Percentiles rank a stretch among this genome's conserved stretches.
phyloP scores from a whole-genome alignment of 2,329 filamentous ascomycete genomes.

The Daldinia sp. region DNA sequence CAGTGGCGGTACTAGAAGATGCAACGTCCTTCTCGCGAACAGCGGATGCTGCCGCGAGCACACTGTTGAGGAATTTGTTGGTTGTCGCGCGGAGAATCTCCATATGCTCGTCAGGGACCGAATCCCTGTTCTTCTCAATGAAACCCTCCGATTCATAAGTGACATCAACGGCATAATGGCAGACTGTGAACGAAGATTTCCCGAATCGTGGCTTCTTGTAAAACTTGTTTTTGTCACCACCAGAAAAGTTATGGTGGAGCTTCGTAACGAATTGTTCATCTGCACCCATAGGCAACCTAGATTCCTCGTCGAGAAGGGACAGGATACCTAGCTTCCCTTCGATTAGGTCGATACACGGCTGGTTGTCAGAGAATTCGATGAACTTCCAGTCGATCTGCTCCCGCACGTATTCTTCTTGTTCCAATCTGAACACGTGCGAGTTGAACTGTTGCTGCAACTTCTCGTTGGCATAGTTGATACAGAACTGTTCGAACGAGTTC shows the following conservation, averaged over 20 bases:
- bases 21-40: slow-evolving; percentile 89
- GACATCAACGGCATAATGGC: slow-evolving; percentile 97
- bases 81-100: slow-evolving; percentile 85
- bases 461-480: slow-evolving; percentile 99
- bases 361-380: slow-evolving; percentile 99
- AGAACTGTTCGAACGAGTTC: slow-evolving; percentile 99
- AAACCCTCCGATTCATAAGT: slow-evolving; percentile 99
- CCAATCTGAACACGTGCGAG: slow-evolving; percentile 97
- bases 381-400: slow-evolving; percentile 99
- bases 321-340: slow-evolving; percentile 96
- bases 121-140: slow-evolving; percentile 99
- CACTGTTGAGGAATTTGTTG: slow-evolving; percentile 84
- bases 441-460: slow-evolving; percentile 99
- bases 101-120: slow-evolving; percentile 97
- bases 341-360: slow-evolving; percentile 98
- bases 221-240: slow-evolving; percentile 88
- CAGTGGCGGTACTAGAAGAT: slow-evolving; percentile 67
- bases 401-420: slow-evolving; percentile 95
- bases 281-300: slow-evolving; percentile 93
- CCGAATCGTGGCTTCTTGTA: slow-evolving; percentile 99
- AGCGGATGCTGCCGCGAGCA: slow-evolving; percentile 83
- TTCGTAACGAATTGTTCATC: slow-evolving; percentile 98
- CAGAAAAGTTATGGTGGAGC: slow-evolving; percentile 90
- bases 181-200: slow-evolving; percentile 96
- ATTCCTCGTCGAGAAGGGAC: slow-evolving; percentile 94